A percentile compares a stretch with the other conserved stretches of the same genome.
Evolutionary conservation across 75 land plant genomes (phyloP).

Genomic region (Cunninghamia lanceolata): DNA sequence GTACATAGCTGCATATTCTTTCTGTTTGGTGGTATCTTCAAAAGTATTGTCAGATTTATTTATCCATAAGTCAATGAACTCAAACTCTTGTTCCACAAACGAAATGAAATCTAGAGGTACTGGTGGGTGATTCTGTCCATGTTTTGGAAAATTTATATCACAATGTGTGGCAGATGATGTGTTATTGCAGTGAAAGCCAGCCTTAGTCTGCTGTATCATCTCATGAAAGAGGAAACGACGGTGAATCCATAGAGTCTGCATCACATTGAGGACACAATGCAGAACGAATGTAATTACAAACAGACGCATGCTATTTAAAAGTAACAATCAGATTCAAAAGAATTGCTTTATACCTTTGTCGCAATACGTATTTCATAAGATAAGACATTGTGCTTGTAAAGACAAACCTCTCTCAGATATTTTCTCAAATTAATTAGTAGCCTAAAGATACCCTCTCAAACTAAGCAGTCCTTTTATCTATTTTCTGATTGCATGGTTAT

Average conservation of each 20-base stretch:
- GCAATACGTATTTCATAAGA: not conserved
- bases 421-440: not conserved
- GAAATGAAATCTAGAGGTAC: not conserved
- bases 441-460: not conserved
- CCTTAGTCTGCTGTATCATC: slow-evolving; percentile 2
- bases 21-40: slow-evolving; percentile 6
- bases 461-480: not conserved
- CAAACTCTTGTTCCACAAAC: slow-evolving; percentile 3
- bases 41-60: not conserved
- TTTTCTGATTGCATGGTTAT: not conserved
- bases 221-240: not conserved
- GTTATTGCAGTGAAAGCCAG: not conserved
- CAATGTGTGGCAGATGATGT: not conserved
- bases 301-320: not conserved
- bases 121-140: not conserved
- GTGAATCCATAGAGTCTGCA: slow-evolving; percentile 7
- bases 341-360: not conserved
- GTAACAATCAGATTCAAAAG: not conserved
- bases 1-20: slow-evolving; percentile 11
- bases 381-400: not conserved
- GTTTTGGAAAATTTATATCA: not conserved
- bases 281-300: not conserved
- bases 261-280: not conserved
- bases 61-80: not conserved
- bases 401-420: not conserved